Evolutionary conservation across 2,329 filamentous ascomycete species (phyloP).

Genomic region (Venturia asperata): DNA sequence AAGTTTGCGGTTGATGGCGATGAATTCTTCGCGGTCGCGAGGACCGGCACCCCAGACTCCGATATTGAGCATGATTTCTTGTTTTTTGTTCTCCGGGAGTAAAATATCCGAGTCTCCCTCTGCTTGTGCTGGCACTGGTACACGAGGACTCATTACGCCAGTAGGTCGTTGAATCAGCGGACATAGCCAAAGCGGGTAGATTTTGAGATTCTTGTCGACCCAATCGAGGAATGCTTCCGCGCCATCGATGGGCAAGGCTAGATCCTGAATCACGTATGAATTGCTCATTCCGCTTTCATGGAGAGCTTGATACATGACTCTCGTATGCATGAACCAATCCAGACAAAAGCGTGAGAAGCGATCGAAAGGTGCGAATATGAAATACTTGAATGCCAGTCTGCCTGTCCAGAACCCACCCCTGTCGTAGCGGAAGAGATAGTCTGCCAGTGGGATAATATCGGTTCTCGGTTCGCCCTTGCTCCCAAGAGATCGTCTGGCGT

Average conservation of each 20-base stretch:
- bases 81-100: not conserved
- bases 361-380: slow-evolving; percentile 56
- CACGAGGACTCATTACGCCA: slow-evolving; percentile 16
- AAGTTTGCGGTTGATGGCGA: slow-evolving; percentile 51
- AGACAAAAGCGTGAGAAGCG: slow-evolving; percentile 50
- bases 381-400: slow-evolving; percentile 56
- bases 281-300: slow-evolving; percentile 55
- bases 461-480: slow-evolving; percentile 25
- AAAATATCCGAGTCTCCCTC: not conserved
- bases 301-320: slow-evolving; percentile 58
- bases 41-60: slow-evolving; percentile 54
- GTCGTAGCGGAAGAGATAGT: slow-evolving; percentile 67
- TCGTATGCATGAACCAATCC: slow-evolving; percentile 56
- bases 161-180: slow-evolving; percentile 28
- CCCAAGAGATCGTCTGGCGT: slow-evolving; percentile 33
- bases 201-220: slow-evolving; percentile 34
- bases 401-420: slow-evolving; percentile 64
- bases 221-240: slow-evolving; percentile 40
- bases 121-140: not conserved
- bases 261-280: slow-evolving; percentile 58
- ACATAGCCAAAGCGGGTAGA: slow-evolving; percentile 45
- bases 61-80: slow-evolving; percentile 48
- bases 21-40: slow-evolving; percentile 39
- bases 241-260: slow-evolving; percentile 41
- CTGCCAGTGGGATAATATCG: slow-evolving; percentile 52